Evolutionary conservation across 2,329 filamentous ascomycete species (phyloP).

Genomic region (Herpotrichia juniperi): DNA sequence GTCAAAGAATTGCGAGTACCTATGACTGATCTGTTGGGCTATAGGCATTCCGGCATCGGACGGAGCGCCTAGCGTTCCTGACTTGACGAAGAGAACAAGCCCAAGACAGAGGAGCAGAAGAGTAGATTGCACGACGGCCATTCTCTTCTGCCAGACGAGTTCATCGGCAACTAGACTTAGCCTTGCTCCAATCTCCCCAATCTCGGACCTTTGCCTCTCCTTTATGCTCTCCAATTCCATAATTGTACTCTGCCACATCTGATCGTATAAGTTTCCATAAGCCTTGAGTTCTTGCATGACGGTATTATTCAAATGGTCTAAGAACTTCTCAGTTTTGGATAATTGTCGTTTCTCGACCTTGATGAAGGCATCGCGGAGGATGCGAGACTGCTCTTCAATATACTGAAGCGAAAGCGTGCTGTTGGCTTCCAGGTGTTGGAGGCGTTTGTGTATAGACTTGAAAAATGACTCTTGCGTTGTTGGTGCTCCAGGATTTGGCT

Average conservation of each 20-base stretch:
- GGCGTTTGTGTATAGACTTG: slow-evolving; percentile 91
- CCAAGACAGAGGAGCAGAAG: slow-evolving; percentile 85
- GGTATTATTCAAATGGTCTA: slow-evolving; percentile 84
- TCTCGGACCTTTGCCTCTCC: slow-evolving; percentile 81
- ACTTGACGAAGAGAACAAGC: slow-evolving; percentile 76
- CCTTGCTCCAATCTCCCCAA: slow-evolving; percentile 78
- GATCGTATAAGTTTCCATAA: slow-evolving; percentile 81
- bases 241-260: slow-evolving; percentile 95
- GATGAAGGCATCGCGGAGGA: slow-evolving; percentile 84
- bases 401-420: slow-evolving; percentile 92
- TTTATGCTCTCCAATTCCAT: slow-evolving; percentile 89
- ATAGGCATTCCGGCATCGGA: slow-evolving; percentile 49
- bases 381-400: slow-evolving; percentile 93
- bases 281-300: slow-evolving; percentile 72
- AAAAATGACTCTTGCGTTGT: slow-evolving; percentile 98
- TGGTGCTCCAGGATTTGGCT: slow-evolving; percentile 65
- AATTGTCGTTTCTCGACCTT: slow-evolving; percentile 88
- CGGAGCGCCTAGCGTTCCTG: slow-evolving; percentile 41
- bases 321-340: slow-evolving; percentile 79
- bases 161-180: slow-evolving; percentile 94
- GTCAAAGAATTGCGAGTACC: slow-evolving; percentile 43
- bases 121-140: slow-evolving; percentile 90
- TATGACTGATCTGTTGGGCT: slow-evolving; percentile 51
- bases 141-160: slow-evolving; percentile 80
- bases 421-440: slow-evolving; percentile 90